phyloP scores from a whole-genome alignment of 208 protist genomes.

The Leishmania lainsoni region DNA sequence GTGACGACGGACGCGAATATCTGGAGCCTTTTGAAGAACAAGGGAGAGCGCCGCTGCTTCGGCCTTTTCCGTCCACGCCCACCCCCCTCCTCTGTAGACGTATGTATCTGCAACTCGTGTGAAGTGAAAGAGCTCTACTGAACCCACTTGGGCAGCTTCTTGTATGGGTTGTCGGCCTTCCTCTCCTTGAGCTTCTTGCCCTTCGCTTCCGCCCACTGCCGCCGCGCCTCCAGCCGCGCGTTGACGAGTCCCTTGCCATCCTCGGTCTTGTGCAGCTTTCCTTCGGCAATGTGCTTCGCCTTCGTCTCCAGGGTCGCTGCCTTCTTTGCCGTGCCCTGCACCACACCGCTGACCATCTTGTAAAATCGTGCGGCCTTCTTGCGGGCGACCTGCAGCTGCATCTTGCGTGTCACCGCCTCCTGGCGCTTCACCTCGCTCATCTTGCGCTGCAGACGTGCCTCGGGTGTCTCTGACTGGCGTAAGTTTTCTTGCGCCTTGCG shows the following conservation, averaged over 20 bases:
- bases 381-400: conserved; percentile 89
- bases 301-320: conserved; percentile 64
- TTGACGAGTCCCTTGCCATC: conserved; percentile 76
- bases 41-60: too few relatives aligned
- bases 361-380: conserved; percentile 91
- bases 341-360: conserved; percentile 89
- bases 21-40: too few relatives aligned
- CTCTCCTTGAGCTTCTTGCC: conserved; percentile 58
- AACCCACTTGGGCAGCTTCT: conserved; percentile 89
- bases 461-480: conserved; percentile 46
- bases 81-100: too few relatives aligned
- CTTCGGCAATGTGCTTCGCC: conserved; percentile 76
- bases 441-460: conserved; percentile 68
- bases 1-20: too few relatives aligned
- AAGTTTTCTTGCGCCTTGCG: conserved; percentile 47
- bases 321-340: conserved; percentile 64
- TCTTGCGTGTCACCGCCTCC: conserved; percentile 80
- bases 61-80: too few relatives aligned
- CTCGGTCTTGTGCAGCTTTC: conserved; percentile 50
- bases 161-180: conserved; percentile 84
- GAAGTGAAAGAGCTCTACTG: conserved; percentile 32
- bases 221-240: conserved; percentile 49
- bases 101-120: too few relatives aligned
- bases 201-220: conserved; percentile 45
- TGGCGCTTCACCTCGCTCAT: conserved; percentile 69